Percentiles rank a stretch among this genome's conserved stretches.
Conservation (phyloP, 305 asterid species). For the Fraxinus xanthoxyloides region DNA sequence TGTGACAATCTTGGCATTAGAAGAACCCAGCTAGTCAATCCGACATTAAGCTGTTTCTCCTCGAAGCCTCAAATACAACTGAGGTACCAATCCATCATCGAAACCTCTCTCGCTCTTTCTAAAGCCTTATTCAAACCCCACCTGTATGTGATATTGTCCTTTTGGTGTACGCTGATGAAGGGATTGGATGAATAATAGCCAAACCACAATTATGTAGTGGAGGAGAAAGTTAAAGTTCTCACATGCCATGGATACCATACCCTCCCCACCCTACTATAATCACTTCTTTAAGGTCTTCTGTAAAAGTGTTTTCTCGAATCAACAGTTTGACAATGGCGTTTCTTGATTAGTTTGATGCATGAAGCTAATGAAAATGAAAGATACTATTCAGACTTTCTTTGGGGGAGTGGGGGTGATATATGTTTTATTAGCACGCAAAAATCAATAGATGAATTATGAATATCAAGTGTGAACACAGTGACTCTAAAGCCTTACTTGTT, state of each 20-base stretch:
- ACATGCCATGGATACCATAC: neutral
- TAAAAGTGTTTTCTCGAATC: neutral
- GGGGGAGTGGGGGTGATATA: neutral
- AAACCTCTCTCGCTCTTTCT: conserved; percentile 5
- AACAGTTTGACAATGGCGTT: neutral
- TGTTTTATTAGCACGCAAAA: neutral
- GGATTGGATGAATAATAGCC: neutral
- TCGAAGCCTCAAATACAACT: conserved; percentile 11
- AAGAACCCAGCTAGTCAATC: neutral
- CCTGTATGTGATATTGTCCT: neutral
- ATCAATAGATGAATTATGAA: neutral
- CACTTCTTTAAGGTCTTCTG: neutral
- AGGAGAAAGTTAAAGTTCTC: neutral
- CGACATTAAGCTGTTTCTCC: conserved; percentile 6
- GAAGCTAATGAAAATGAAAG: neutral
- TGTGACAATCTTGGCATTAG: neutral
- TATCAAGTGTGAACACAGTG: neutral
- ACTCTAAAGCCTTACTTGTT: neutral
- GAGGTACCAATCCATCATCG: conserved; percentile 17
- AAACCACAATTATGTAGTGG: neutral
- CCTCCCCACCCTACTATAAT: no score
- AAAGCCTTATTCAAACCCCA: neutral
- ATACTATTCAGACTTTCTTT: neutral
- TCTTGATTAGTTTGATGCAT: neutral
- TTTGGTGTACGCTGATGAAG: neutral